Evolutionary conservation across 805 yeast genomes (phyloP), one percentile per base, ranked within the genome.

Genomic region (Candida suzukii): DNA sequence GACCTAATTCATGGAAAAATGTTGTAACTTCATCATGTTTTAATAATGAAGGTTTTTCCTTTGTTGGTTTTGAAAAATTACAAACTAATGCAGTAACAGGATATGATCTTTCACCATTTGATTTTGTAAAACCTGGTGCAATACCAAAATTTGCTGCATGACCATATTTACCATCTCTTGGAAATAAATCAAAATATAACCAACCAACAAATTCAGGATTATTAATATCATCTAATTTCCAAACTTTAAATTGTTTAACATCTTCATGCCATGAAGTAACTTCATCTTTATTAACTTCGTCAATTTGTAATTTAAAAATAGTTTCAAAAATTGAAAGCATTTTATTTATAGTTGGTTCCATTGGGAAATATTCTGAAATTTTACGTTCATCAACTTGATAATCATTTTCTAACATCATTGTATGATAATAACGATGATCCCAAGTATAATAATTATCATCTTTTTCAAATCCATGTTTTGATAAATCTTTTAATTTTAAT

Each of bases 1-100:
- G 95, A 21, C 95, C 95, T 48, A 86, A 70, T 61, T 87, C 95
- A 56, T 87, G 95, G 79, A 87, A 87, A 50, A 87, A 82, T 0
- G 95, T 87, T 19, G 79, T 79, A 12, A 86, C 86, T 57, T 86
- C 95, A 47, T 68, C 69, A 57, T 87, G 95, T 52, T 81, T 80
- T 52, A 87, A 71, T 50, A 87, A 67, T 1, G 90, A 76, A 18
- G 91, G 95, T 56, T 80, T 83, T 21, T 70, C 74, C 16, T 66
- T 63, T 5, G 82, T 73, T 35, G 91, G 88, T 55, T 80, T 80
- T 25, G 93, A 80, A 60, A 87, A 87, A 61, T 85, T 87, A 66
- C 95, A 85, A 26, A 87, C 93, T 46, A 87, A 67, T 0, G 88
- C 83, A 6, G 93, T 81, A 1, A 80, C 80, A 1, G 95, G 93